A percentile compares a stretch with the other conserved stretches of the same genome.
phyloP scores from a whole-genome alignment of 306 rosid genomes.

The Ormosia emarginata region DNA sequence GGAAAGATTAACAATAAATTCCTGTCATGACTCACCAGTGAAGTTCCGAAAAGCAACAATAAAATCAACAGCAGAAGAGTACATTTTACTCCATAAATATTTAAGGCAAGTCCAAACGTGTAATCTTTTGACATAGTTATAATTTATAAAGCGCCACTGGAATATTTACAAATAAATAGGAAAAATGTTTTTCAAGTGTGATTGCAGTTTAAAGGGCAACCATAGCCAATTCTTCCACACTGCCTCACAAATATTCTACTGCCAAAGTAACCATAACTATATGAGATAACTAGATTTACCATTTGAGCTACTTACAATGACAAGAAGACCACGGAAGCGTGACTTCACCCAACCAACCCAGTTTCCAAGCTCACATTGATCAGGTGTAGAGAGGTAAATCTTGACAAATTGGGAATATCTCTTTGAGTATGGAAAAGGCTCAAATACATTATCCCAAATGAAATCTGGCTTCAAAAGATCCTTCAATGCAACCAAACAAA shows the following conservation, averaged over 20 bases:
- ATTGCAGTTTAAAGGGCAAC: background rate
- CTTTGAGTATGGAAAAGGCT: conserved; percentile 37
- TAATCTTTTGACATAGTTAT: background rate
- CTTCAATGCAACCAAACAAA: conserved; percentile 28
- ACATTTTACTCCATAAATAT: background rate
- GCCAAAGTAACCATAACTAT: background rate
- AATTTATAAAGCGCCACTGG: background rate
- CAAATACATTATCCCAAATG: conserved; percentile 33
- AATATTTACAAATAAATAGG: background rate
- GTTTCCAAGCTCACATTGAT: conserved; percentile 33
- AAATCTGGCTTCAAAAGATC: conserved; percentile 36
- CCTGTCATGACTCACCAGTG: background rate
- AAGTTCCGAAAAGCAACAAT: background rate
- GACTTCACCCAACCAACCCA: conserved; percentile 53
- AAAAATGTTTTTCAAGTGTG: background rate
- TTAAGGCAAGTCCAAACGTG: background rate
- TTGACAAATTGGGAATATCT: conserved; percentile 30
- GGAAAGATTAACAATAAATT: background rate
- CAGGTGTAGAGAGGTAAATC: conserved; percentile 32
- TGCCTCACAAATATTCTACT: background rate
- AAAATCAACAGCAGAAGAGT: background rate
- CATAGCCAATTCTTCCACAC: background rate
- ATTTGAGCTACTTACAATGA: conserved; percentile 30
- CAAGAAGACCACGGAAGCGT: conserved; percentile 37
- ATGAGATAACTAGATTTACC: background rate